Evolutionary conservation across 345 rosid genomes (phyloP), one percentile per base, ranked within the genome.

Genomic region (Lepidium aucheri): DNA sequence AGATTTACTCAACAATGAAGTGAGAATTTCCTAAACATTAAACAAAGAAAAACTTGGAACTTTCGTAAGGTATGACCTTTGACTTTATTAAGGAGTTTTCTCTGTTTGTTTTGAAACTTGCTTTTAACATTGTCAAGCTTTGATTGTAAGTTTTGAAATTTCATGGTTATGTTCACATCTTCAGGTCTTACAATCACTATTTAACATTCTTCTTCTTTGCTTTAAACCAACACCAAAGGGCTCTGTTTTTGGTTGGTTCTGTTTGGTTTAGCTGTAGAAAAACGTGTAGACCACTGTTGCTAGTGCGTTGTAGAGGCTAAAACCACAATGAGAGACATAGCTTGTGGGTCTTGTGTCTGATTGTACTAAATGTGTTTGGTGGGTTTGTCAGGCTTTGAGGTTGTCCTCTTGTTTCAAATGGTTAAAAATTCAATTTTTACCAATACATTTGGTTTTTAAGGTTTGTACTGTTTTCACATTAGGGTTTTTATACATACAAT

Each of bases 351-450:
- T 72, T 40, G 71, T 57, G 66, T 40, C 67, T 65, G 67, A n/a
- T 42, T 38, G 65, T 64, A 72, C 65, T 72, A 65, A 72, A 64
- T 73, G 71, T 65, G 49, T 51, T 58, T 65, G 61, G 76, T 73
- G 76, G 72, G 72, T 52, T 24, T 65, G 62, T 73, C 71, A 73
- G 62, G 55, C 76, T 34, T 34, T 52, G 61, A 65, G 43, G 35
- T 73, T 73, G 76, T 73, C 72, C 17, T 66, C 17, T 66, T 65
- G 50, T 73, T 42, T 59, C 66, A 50, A 58, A 52, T 64, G 65
- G 70, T 64, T 55, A 44, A 56, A 18, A 47, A 38, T 12, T 30
- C 39, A 1, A 18, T 57, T 46, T 61, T 58, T 39, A 63, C 60
- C 54, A 39, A 72, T 32, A 65, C 70, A 41, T 3, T 71, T 63